Base-by-base conservation (phyloP, 352 stramenopile genomes). In the Phytophthora gonapodyides region DNA sequence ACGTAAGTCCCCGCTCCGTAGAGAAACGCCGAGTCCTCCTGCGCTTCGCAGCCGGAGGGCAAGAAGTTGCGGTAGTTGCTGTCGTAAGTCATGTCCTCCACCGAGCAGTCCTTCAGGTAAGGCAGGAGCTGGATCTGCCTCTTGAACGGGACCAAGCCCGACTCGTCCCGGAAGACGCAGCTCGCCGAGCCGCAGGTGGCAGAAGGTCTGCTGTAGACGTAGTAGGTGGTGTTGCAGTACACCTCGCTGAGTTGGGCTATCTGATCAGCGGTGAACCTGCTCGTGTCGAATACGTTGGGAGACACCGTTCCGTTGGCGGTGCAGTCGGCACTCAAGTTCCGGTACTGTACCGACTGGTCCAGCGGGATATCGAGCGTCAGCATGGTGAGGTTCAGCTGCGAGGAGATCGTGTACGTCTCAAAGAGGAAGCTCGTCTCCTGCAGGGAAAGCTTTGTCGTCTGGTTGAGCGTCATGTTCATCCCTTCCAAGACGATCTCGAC, bases 161-260 rank as follows among this genome's bases (percentile, higher is more conserved):
- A 75, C 10, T 62, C 33, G 51, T 84, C 76, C 3, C 69, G 31
- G 35, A 84, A 84, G 10, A 80, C 64, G 48, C 73, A 84, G 54
- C 62, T 76, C 0, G 57, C 30, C 15, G 65, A 54, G 12, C 75
- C 70, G 24, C 72, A 84, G 1, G 54, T 67, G 1, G 64, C 19
- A 0, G 49, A 50, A 11, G 75, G 73, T 7, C 54, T 61, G 6
- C 63, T 69, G 19, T 67, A 67, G 2, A 79, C 17, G 15, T 64
- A 62, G 34, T 58, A 69, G n/a, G 47, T 69, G 21, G 48, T 42
- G 30, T 59, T 76, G 61, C 57, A 73, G 37, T 57, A 67, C 8
- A 58, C 49, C 49, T 68, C 16, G 10, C 19, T 41, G 3, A 68
- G 41, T 19, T 57, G 51, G 0, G 33, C 45, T 17, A 72, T 52